phyloP scores from a whole-genome alignment of 1,284 basidiomycete species.

The Inonotus obliquus region DNA sequence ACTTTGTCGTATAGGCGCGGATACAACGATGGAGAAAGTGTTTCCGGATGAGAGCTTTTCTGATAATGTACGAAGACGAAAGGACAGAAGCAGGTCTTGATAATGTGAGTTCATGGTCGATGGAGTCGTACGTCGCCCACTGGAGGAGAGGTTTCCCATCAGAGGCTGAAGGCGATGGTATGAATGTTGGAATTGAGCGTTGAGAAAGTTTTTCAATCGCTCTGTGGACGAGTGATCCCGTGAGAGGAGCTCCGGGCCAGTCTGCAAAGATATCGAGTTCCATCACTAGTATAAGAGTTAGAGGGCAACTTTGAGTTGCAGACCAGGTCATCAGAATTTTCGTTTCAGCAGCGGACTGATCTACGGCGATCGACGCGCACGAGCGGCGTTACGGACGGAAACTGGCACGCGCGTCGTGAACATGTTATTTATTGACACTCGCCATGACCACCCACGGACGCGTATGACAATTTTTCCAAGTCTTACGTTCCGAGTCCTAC shows the following conservation, averaged over 20 bases:
- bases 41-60: constrained; percentile 93
- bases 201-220: constrained; percentile 46
- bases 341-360: not conserved
- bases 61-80: constrained; percentile 84
- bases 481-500: too few relatives aligned
- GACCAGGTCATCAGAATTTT: not conserved
- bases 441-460: not conserved
- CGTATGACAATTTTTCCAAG: not conserved
- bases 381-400: too few relatives aligned
- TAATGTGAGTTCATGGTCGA: constrained; percentile 72
- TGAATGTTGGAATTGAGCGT: constrained; percentile 22
- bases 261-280: constrained; percentile 48
- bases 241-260: constrained; percentile 79
- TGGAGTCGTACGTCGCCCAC: constrained; percentile 80
- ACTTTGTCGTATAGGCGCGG: constrained; percentile 71
- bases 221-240: constrained; percentile 59
- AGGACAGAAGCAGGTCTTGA: constrained; percentile 46
- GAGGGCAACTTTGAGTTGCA: not conserved
- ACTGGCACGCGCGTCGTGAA: too few relatives aligned
- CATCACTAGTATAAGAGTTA: not conserved
- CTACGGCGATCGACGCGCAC: not conserved
- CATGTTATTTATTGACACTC: not conserved
- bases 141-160: constrained; percentile 37
- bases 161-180: constrained; percentile 18
- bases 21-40: constrained; percentile 85